A percentile compares a stretch with the other conserved stretches of the same genome.
These are phyloP conservation scores for Earliella scabrosa DNA, from an alignment of 1,284 basidiomycete species.

Conservation along the genomic window DNA sequence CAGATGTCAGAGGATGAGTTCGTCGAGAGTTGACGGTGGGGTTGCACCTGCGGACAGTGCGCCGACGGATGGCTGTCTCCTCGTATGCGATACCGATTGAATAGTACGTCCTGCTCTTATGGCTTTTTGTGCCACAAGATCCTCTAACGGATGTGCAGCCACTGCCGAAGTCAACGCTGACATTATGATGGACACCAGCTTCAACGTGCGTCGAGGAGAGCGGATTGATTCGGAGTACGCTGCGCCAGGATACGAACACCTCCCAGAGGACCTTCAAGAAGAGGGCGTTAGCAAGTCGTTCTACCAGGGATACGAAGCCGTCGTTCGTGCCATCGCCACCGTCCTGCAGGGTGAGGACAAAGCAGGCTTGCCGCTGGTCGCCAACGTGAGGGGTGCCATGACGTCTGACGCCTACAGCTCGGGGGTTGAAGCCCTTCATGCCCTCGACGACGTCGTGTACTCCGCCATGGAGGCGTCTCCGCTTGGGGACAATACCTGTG, in stretches of 20 bases:
- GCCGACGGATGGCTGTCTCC: constrained; percentile 26
- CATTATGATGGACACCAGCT: background rate
- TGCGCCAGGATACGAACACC: background rate
- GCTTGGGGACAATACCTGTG: constrained; percentile 12
- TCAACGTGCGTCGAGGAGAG: background rate
- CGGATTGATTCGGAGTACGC: too few relatives aligned
- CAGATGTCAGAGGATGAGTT: constrained; percentile 8
- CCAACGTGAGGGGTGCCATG: background rate
- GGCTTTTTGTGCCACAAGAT: background rate
- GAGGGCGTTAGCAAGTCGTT: background rate
- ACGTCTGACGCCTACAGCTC: background rate
- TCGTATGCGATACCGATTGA: constrained; percentile 20
- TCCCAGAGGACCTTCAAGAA: background rate
- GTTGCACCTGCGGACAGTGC: constrained; percentile 26
- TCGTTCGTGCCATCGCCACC: background rate
- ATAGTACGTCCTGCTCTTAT: background rate
- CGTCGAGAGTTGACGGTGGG: constrained; percentile 12
- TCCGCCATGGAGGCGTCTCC: constrained; percentile 13
- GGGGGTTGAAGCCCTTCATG: constrained; percentile 1
- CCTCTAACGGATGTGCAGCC: background rate
- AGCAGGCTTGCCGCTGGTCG: background rate
- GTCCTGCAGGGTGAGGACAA: background rate
- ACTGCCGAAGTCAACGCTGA: background rate
- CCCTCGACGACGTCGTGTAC: constrained; percentile 12
- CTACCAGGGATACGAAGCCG: background rate